Evolutionary conservation across 1,284 basidiomycete species (phyloP).

Genomic region (Rhodotorula sp.): DNA sequence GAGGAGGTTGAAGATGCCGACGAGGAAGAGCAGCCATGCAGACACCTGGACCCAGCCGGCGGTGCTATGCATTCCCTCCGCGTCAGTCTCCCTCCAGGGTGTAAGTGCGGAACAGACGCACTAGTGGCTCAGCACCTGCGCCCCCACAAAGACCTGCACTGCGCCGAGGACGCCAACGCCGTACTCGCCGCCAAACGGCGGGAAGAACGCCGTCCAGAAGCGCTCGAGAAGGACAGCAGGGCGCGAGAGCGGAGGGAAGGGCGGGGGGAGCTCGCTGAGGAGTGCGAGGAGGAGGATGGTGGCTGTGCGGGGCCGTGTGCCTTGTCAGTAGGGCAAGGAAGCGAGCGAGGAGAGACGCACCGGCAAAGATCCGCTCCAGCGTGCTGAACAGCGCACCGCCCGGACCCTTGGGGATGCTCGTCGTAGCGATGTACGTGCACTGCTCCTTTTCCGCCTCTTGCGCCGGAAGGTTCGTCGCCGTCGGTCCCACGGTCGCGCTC

Average conservation of each 20-base stretch:
- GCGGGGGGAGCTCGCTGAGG: slow-evolving; percentile 35
- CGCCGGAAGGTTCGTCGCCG: slow-evolving; percentile 4
- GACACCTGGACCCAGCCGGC: slow-evolving; percentile 61
- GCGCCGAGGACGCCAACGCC: slow-evolving; percentile 41
- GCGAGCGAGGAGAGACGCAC: slow-evolving; percentile 8
- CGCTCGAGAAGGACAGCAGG: background rate
- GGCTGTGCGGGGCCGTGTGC: slow-evolving; percentile 3
- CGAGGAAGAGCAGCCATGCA: slow-evolving; percentile 79
- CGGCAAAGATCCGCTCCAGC: slow-evolving; percentile 28
- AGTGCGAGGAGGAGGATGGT: slow-evolving; percentile 38
- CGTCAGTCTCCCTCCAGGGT: background rate
- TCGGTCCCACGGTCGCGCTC: background rate
- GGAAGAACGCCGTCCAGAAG: slow-evolving; percentile 42
- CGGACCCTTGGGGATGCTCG: slow-evolving; percentile 35
- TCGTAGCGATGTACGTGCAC: slow-evolving; percentile 27
- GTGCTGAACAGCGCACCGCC: slow-evolving; percentile 43
- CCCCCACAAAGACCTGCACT: slow-evolving; percentile 39
- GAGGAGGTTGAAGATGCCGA: slow-evolving; percentile 79
- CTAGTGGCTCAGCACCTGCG: slow-evolving; percentile 21
- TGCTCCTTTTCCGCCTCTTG: background rate
- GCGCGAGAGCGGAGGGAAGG: slow-evolving; percentile 10
- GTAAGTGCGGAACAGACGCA: slow-evolving; percentile 2
- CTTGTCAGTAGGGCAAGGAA: background rate
- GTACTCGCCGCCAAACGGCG: slow-evolving; percentile 36
- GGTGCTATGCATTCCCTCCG: background rate